phyloP scores from a whole-genome alignment of 2,329 filamentous ascomycete genomes.

The Paecilomyces variotii region DNA sequence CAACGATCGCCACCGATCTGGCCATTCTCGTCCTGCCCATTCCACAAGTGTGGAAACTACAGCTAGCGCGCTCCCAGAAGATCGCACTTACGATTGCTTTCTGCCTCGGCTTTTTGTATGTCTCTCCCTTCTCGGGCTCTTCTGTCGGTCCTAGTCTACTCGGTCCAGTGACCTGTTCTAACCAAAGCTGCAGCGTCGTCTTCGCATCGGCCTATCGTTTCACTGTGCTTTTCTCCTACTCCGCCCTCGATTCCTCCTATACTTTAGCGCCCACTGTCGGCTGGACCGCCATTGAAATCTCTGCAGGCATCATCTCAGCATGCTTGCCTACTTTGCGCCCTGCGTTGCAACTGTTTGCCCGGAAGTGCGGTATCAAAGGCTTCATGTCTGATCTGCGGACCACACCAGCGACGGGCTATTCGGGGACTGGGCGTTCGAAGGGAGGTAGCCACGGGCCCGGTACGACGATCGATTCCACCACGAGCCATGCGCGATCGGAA shows the following conservation, averaged over 20 bases:
- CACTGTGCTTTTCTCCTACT: conserved; percentile 19
- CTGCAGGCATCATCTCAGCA: conserved; percentile 20
- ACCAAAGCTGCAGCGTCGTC: conserved; percentile 12
- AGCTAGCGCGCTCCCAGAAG: conserved; percentile 14
- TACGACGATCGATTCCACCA: not conserved
- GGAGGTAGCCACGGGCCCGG: not conserved
- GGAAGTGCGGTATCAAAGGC: conserved; percentile 11
- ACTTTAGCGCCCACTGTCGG: conserved; percentile 20
- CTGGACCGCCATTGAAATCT: conserved; percentile 23
- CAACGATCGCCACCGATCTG: conserved; percentile 18
- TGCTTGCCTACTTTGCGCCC: conserved; percentile 19
- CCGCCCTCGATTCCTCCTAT: conserved; percentile 14
- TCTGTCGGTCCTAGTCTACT: not conserved
- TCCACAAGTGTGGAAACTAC: conserved; percentile 21
- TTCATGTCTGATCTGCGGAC: conserved; percentile 6
- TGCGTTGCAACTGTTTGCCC: conserved; percentile 13
- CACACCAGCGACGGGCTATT: conserved; percentile 5
- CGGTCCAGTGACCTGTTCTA: not conserved
- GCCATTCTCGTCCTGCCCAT: conserved; percentile 17
- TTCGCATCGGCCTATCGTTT: conserved; percentile 20
- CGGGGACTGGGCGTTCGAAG: conserved; percentile 2
- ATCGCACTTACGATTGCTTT: conserved; percentile 15
- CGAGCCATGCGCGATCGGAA: not conserved
- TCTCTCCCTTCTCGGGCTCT: not conserved
- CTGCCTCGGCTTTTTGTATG: conserved; percentile 17